Evolutionary conservation across 129 eudicot species (phyloP), one percentile per base, ranked within the genome.

Genomic region (Centaurea solstitialis): DNA sequence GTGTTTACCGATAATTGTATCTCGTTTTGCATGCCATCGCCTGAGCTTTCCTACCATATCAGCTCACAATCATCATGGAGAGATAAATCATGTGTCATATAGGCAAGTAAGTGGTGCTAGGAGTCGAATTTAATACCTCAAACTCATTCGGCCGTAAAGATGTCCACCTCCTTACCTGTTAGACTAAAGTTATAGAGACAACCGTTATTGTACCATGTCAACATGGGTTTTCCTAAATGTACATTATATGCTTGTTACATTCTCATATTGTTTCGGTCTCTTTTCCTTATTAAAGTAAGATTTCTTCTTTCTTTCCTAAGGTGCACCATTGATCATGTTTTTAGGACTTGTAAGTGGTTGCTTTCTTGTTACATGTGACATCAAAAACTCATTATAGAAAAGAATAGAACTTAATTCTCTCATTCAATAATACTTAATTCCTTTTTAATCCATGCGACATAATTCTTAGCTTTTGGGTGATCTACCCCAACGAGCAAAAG

Each of bases 321-420:
- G 0, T 40, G 13, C 79, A 12, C 28, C 17, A 82, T 82, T 40
- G 38, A 71, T 64, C 35, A 24, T 68, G 64, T 22, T 70, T 59
- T 2, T 76, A 70, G 68, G 68, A 66, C 17, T 43, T 70, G 69
- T 21, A 71, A 76, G 67, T 70, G 78, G 74, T 9, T 62, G 59
- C 67, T 82, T 82, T 82, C 78, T 76, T 76, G 86, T 71, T 76
- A 76, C 74, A 82, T 77, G 81, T 76, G 53, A 82, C 82, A 82
- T 82, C 86, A 72, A 76, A 8, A 33, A 71, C 18, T 73, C 61
- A 68, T 62, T 76, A 76, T 70, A 76, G 78, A 82, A 70, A 13
- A 40, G 26, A 30, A 69, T 82, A 18, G 10, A 77, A 72, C 77
- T 77, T 20, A 64, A 82, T 76, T 76, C 73, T 70, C 59, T 70